Evolutionary conservation across 2,329 filamentous ascomycete species (phyloP), one percentile per base, ranked within the genome.

Genomic region (Phoma sp.): DNA sequence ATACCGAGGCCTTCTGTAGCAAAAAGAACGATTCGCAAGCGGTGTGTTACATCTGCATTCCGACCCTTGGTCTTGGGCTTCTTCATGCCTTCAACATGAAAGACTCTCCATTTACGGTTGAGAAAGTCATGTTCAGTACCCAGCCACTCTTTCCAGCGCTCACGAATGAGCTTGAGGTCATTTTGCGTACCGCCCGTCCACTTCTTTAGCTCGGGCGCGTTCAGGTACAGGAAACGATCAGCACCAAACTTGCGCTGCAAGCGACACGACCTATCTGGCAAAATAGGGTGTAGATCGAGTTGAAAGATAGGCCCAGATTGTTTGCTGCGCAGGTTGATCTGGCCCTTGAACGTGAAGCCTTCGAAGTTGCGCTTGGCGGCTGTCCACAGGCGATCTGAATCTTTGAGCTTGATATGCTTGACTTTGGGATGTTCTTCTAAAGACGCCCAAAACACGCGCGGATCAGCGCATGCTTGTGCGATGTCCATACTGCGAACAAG

Each of bases 171-270:
- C 9, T 56, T 36, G 48, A 62, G 33, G 0, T 68, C 50, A 0
- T 36, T 47, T 7, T 18, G 7, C 8, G 10, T 60, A 27, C 37
- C 42, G 5, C 47, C 37, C 13, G 4, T n/a, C 35, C 24, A 43
- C 0, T 7, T 25, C 5, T 43, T 49, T 1, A 57, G 41, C 10
- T 60, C 58, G 0, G 77, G 76, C 1, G 75, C 46, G 2, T 70
- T 66, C 2, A 80, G 52, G 36, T 76, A 77, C 1, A 81, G 59
- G 18, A 81, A 77, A 0, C 78, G 71, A 52, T 79, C 71, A 4
- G 71, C 64, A 1, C 72, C 74, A 47, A 72, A 77, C 6, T 63
- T 65, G 5, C 74, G 59, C 46, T 77, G 69, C n/a, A 77, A 66
- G 0, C 69, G 68, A 51, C 72, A 76, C 0, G 73, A 72, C 2